Evolutionary conservation across 805 yeast genomes (phyloP), one percentile per base, ranked within the genome.

Genomic region (Zygosaccharomyces bailii): DNA sequence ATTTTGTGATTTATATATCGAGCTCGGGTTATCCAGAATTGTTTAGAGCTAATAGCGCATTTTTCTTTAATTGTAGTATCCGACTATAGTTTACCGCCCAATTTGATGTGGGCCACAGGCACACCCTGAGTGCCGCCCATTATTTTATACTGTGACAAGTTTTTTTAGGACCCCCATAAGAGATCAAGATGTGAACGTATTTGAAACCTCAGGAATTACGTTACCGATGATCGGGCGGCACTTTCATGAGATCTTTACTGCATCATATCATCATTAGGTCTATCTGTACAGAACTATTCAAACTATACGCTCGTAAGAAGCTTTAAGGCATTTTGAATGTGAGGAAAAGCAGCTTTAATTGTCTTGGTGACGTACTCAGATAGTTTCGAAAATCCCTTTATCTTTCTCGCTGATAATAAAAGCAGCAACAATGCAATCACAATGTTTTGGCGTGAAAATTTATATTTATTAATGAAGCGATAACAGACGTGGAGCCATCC

Each of bases 241-340:
- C n/a, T n/a, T 2, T 20, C 34, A 32, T 14, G 10, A 13, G 5
- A 19, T 16, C 4, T n/a, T 9, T 25, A 19, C 4, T 23, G 20
- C 7, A 20, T 34, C 38, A 20, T 34, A 11, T 37, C 39, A 25
- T 27, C 33, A 20, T 37, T 21, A 16, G 18, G 16, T 11, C 24
- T 25, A 14, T 25, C 17, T 25, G 21, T 37, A 37, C 33, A 37
- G 23, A 14, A 13, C 18, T n/a, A 2, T 17, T 11, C 18, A 19
- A 10, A 20, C 30, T 42, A 48, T 18, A 48, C 39, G 46, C 48
- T 48, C 16, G 48, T 42, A 19, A 48, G 47, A 32, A 48, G 42
- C 23, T 35, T 48, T 14, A 48, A 20, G 17, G 44, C 11, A 34
- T 35, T 35, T 34, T 30, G 34, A 27, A 48, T 34, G 19, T 48